Conservation (phyloP, 2,329 filamentous ascomycete genomes). For the Lasiodiplodia citricola region DNA sequence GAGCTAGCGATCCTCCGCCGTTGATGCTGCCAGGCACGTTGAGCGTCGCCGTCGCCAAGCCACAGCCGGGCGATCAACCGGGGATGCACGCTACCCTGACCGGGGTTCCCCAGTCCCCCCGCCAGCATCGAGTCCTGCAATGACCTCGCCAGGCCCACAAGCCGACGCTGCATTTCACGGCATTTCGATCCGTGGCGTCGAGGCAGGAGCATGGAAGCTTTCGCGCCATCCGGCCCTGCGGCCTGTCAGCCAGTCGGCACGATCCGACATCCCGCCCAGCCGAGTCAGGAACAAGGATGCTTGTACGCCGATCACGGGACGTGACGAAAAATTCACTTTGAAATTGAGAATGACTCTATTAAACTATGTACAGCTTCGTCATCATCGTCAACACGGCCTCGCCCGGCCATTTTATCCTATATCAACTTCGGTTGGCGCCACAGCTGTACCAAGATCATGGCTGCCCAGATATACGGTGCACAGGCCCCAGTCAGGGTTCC, state of each 20-base stretch:
- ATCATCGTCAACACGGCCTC: conserved; percentile 11
- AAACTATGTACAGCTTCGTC: conserved; percentile 10
- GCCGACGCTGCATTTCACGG: not conserved
- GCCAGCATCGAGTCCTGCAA: not conserved
- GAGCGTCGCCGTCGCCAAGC: conserved; percentile 20
- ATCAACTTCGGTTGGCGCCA: not conserved
- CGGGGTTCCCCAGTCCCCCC: conserved; percentile 9
- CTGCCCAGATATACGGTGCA: not conserved
- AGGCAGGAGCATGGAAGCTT: not conserved
- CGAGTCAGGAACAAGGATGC: conserved; percentile 9
- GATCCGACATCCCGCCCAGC: not conserved
- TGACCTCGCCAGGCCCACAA: not conserved
- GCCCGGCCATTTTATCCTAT: conserved; percentile 12
- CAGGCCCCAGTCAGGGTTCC: not conserved
- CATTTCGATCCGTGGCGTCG: not conserved
- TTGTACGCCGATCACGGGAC: not conserved
- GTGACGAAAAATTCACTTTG: not conserved
- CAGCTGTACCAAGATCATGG: not conserved
- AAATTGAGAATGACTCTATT: conserved; percentile 9
- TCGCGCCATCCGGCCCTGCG: not conserved
- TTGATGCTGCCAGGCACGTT: not conserved
- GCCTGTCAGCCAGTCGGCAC: conserved; percentile 4
- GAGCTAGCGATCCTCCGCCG: conserved; percentile 10
- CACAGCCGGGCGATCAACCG: conserved; percentile 25
- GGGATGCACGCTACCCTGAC: conserved; percentile 17